Conservation (phyloP, 768 basidiomycete species). For the Hypholoma sublateritium region DNA sequence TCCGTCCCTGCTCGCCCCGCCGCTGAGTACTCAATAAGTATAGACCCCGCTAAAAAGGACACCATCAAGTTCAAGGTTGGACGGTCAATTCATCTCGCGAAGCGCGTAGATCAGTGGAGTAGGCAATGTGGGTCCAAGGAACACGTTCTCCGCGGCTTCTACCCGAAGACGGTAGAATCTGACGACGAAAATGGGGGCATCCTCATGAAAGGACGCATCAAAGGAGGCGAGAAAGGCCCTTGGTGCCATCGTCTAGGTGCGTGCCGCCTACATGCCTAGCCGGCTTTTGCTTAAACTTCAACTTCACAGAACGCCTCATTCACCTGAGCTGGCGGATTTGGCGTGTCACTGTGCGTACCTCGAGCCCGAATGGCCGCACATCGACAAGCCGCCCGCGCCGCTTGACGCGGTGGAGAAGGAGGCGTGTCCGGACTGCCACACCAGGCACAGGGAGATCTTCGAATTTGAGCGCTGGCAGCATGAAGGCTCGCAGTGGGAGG, state of each 20-base stretch:
- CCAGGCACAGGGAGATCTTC: slow-evolving; percentile 80
- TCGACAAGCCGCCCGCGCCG: slow-evolving; percentile 21
- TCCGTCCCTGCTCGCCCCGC: not conserved
- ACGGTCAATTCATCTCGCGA: slow-evolving; percentile 68
- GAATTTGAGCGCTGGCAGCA: slow-evolving; percentile 58
- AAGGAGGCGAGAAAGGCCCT: slow-evolving; percentile 57
- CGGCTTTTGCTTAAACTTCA: not conserved
- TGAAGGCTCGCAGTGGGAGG: slow-evolving; percentile 71
- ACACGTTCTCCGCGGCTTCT: slow-evolving; percentile 72
- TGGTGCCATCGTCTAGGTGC: slow-evolving; percentile 68
- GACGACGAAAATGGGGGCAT: slow-evolving; percentile 39
- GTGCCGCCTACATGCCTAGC: slow-evolving; percentile 1
- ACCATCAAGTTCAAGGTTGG: slow-evolving; percentile 77
- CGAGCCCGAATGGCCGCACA: slow-evolving; percentile 43
- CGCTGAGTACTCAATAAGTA: not conserved
- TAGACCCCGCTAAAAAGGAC: slow-evolving; percentile 24
- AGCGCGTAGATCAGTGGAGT: slow-evolving; percentile 76
- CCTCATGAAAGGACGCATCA: slow-evolving; percentile 65
- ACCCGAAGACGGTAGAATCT: slow-evolving; percentile 55
- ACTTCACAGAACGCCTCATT: slow-evolving; percentile 59
- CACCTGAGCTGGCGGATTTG: slow-evolving; percentile 81
- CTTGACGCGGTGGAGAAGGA: slow-evolving; percentile 18
- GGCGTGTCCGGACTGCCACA: slow-evolving; percentile 46
- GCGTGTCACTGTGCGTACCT: slow-evolving; percentile 60
- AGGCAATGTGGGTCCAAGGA: slow-evolving; percentile 80